Base-by-base conservation (phyloP, 345 rosid genomes). In the Citrus glauca region DNA sequence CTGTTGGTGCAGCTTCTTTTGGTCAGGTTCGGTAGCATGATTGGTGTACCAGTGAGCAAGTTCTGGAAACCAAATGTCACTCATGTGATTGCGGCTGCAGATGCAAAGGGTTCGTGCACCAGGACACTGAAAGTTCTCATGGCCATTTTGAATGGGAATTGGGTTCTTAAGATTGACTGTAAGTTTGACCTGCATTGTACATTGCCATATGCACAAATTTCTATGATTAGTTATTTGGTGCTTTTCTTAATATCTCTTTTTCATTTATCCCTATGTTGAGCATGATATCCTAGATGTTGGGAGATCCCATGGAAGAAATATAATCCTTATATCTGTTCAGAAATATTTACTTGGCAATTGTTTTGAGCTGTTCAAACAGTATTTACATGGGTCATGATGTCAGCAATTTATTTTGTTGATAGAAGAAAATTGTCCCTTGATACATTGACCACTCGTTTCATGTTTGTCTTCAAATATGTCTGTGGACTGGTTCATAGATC, bases 101-200 rank as follows among this genome's bases (percentile, higher is more conserved):
- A 89, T 77, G 85, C 73, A 22, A 73, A 84, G 19, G 95, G 98
- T 77, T 97, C 97, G 24, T 93, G 94, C 86, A 87, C 86, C 63
- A 84, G 98, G 84, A 93, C 98, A 9, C 69, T 90, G 24, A 93
- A 95, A 82, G 93, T 93, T 86, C 95, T 95, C 63, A 90, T 92
- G 95, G 94, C 97, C 75, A 91, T 91, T 80, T 83, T 90, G 48
- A 85, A 85, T 67, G 98, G 95, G 71, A 90, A 81, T 82, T 95
- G 98, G 98, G 89, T 93, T 76, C 86, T 95, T 53, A 87, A 88
- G 60, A 79, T 88, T 42, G 85, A 91, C 35, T 95, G 98, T 95
- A 80, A 91, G 97, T 84, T 82, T 55, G 24, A 67, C 38, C 27
- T 13, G 67, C 62, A 65, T 69, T 71, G 42, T 35, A 37, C 59